Percentiles rank a stretch among this genome's conserved stretches.
phyloP scores from a whole-genome alignment of 129 eudicot species.

The Centella asiatica region DNA sequence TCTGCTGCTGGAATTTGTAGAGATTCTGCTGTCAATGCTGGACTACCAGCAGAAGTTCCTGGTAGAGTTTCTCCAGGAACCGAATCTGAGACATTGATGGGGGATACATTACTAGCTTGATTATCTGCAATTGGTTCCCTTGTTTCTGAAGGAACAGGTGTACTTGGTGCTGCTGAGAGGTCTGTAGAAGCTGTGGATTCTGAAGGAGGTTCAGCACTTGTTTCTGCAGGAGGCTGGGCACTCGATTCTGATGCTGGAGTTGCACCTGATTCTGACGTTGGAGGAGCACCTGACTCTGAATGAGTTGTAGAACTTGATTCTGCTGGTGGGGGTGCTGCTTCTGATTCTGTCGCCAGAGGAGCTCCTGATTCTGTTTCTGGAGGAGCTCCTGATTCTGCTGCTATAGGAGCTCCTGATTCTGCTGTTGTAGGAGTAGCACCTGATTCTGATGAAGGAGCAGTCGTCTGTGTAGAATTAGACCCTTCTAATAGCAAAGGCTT shows the following conservation, averaged over 20 bases:
- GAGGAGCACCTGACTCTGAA: constrained; percentile 20
- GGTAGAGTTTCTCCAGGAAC: constrained; percentile 15
- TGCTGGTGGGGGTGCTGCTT: constrained; percentile 9
- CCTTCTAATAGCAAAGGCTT: constrained; percentile 64
- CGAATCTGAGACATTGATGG: constrained; percentile 6
- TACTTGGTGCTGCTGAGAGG: constrained; percentile 9
- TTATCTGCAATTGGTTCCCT: constrained; percentile 15
- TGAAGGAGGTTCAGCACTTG: constrained; percentile 13
- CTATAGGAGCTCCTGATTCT: constrained; percentile 13
- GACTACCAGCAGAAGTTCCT: constrained; percentile 17
- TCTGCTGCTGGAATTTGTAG: constrained; percentile 29
- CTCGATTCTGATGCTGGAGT: constrained; percentile 1
- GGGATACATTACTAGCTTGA: constrained; percentile 7
- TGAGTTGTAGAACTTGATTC: constrained; percentile 31
- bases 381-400: constrained; percentile 23
- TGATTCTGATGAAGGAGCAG: constrained; percentile 30
- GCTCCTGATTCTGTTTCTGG: constrained; percentile 18
- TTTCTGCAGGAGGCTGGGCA: constrained; percentile 14
- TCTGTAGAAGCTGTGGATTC: constrained; percentile 10
- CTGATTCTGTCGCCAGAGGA: constrained; percentile 10
- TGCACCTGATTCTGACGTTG: constrained; percentile 5
- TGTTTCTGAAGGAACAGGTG: constrained; percentile 2
- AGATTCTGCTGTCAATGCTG: constrained; percentile 19
- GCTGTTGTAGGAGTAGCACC: constrained; percentile 28
- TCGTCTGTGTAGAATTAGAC: constrained; percentile 28